These are phyloP conservation scores for Dalbergia cochinchinensis DNA, from an alignment of 306 rosid species.

Conservation along the genomic window DNA sequence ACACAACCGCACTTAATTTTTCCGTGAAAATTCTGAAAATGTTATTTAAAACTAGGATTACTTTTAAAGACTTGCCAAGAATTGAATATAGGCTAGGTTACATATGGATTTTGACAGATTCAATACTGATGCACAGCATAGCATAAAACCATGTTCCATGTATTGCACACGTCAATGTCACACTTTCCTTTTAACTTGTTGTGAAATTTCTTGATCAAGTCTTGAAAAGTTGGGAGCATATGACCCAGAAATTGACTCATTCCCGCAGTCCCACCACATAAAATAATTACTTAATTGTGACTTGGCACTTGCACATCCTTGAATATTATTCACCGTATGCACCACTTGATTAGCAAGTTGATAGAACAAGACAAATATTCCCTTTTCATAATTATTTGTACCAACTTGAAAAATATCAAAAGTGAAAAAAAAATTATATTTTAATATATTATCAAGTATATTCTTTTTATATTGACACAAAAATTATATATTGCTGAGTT, in stretches of 20 bases:
- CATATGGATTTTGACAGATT: constrained; percentile 6
- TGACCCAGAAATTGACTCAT: constrained; percentile 23
- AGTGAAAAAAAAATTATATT: background rate
- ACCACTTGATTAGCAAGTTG: constrained; percentile 28
- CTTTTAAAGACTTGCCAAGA: too few species aligned
- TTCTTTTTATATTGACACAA: too few species aligned
- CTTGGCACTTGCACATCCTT: background rate
- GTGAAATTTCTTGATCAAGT: background rate
- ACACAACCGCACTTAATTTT: too few species aligned
- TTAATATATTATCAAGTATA: too few species aligned
- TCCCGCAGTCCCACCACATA: background rate
- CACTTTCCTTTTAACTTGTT: background rate
- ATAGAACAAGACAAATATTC: constrained; percentile 13
- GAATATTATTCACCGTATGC: background rate
- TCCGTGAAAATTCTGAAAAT: too few species aligned
- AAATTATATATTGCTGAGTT: too few species aligned
- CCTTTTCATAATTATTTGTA: background rate
- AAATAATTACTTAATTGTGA: background rate
- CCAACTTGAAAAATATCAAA: background rate
- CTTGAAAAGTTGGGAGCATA: background rate
- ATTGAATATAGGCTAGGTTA: background rate
- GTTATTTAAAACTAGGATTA: too few species aligned
- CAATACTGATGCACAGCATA: constrained; percentile 35
- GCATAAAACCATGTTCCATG: background rate
- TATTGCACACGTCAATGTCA: background rate